Percentiles rank a stretch among this genome's conserved stretches.
Evolutionary conservation across 1,284 basidiomycete species (phyloP).

Genomic region (Cryptococcus deneoformans): DNA sequence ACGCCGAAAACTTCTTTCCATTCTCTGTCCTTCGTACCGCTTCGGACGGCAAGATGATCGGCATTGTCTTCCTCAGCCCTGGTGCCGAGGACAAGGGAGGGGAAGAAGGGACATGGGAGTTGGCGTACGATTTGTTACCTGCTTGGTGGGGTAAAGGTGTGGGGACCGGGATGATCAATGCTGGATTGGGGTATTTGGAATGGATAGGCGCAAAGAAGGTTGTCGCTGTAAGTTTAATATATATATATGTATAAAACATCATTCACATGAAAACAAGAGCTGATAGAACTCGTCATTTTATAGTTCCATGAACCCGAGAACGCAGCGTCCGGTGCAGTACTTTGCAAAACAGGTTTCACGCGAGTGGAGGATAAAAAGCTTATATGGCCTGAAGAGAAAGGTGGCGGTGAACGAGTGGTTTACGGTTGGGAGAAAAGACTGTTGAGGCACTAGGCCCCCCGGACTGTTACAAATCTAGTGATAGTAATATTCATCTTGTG

Average conservation of each 20-base stretch:
- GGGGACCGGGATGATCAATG: background rate
- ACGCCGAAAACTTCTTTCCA: background rate
- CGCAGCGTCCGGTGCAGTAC: background rate
- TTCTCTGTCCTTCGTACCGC: background rate
- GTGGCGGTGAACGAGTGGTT: background rate
- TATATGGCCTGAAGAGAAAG: slow-evolving; percentile 1
- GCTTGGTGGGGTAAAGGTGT: slow-evolving; percentile 1
- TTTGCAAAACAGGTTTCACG: background rate
- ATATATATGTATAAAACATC: background rate
- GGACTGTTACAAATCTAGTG: too few species aligned
- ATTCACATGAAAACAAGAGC: background rate
- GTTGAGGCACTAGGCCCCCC: too few species aligned
- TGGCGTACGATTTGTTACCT: background rate
- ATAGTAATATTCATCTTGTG: too few species aligned
- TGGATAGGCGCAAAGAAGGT: background rate
- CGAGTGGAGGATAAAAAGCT: background rate
- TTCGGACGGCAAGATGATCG: background rate
- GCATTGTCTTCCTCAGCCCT: background rate
- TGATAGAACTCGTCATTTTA: background rate
- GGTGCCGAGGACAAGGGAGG: background rate
- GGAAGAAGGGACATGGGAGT: background rate
- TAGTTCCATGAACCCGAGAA: slow-evolving; percentile 1
- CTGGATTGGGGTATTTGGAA: background rate
- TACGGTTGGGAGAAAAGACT: background rate
- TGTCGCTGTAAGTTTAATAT: background rate